Percentiles rank a stretch among this genome's conserved stretches.
phyloP scores from a whole-genome alignment of 106 monocot genomes.

The Phalaenopsis aphrodite region DNA sequence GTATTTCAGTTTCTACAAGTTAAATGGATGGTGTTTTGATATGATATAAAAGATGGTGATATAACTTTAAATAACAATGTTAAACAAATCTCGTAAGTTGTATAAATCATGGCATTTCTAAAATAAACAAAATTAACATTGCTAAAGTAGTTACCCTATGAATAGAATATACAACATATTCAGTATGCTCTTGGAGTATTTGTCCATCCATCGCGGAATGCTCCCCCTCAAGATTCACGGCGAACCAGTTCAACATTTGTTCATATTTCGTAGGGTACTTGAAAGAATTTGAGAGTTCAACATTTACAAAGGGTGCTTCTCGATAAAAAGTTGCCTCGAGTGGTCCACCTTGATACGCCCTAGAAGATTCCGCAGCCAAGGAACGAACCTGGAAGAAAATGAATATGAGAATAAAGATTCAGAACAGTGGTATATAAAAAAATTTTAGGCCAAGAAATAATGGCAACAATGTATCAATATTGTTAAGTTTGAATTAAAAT shows the following conservation, averaged over 20 bases:
- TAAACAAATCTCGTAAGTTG: background rate
- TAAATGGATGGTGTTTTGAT: too few species aligned
- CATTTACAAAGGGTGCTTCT: slow-evolving; percentile 39
- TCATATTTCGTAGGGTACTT: slow-evolving; percentile 40
- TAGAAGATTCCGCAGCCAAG: slow-evolving; percentile 87
- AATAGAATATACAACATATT: slow-evolving; percentile 95
- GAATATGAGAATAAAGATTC: slow-evolving; percentile 1
- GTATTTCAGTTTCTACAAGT: too few species aligned
- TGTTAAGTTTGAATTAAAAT: background rate
- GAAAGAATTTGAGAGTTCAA: slow-evolving; percentile 32
- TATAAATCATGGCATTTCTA: background rate
- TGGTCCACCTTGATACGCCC: slow-evolving; percentile 92
- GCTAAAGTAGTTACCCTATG: slow-evolving; percentile 53
- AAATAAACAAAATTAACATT: background rate
- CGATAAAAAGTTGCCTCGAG: slow-evolving; percentile 75
- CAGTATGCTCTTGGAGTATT: slow-evolving; percentile 91
- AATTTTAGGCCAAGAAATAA: background rate
- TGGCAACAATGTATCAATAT: background rate
- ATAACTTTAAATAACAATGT: background rate
- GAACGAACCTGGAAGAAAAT: slow-evolving; percentile 74
- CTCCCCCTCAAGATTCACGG: slow-evolving; percentile 95
- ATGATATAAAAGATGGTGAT: too few species aligned
- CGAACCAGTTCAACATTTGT: slow-evolving; percentile 81
- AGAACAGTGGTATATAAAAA: background rate
- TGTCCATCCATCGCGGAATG: slow-evolving; percentile 97